Evolutionary conservation across 331 rosid genomes (phyloP).

Genomic region (Malus hybrid): DNA sequence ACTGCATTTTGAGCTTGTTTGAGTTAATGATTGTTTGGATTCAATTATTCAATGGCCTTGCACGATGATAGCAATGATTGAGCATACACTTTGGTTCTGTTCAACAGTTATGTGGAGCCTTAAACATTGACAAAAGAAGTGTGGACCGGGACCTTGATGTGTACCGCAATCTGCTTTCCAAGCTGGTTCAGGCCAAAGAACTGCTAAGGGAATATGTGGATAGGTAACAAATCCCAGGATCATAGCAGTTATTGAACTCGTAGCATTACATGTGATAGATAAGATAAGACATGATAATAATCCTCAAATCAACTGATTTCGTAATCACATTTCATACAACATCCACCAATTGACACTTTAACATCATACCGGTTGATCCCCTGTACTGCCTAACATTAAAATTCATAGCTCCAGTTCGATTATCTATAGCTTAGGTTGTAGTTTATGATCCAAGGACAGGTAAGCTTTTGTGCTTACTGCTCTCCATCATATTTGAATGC

Average conservation of each 20-base stretch:
- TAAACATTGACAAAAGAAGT: conserved; percentile 61
- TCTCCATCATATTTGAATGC: background rate
- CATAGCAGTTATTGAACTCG: background rate
- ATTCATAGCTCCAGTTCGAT: conserved; percentile 1
- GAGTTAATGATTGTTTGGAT: background rate
- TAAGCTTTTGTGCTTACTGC: background rate
- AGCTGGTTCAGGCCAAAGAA: conserved; percentile 92
- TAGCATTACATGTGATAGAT: background rate
- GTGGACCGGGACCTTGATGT: conserved; percentile 92
- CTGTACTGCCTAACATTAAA: background rate
- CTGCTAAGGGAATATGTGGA: conserved; percentile 79
- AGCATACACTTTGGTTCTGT: conserved; percentile 16
- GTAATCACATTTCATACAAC: background rate
- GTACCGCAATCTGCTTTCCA: conserved; percentile 82
- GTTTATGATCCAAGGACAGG: background rate
- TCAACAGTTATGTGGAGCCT: conserved; percentile 64
- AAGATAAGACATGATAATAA: background rate
- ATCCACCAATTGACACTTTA: background rate
- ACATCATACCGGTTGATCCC: background rate
- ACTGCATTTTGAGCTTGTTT: background rate
- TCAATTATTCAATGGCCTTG: background rate
- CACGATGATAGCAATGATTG: background rate
- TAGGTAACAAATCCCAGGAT: conserved; percentile 42
- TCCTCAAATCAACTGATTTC: background rate
- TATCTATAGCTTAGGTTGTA: background rate